phyloP scores from a whole-genome alignment of 2,329 filamentous ascomycete species.

The Gnomoniopsis smithogilvyi region DNA sequence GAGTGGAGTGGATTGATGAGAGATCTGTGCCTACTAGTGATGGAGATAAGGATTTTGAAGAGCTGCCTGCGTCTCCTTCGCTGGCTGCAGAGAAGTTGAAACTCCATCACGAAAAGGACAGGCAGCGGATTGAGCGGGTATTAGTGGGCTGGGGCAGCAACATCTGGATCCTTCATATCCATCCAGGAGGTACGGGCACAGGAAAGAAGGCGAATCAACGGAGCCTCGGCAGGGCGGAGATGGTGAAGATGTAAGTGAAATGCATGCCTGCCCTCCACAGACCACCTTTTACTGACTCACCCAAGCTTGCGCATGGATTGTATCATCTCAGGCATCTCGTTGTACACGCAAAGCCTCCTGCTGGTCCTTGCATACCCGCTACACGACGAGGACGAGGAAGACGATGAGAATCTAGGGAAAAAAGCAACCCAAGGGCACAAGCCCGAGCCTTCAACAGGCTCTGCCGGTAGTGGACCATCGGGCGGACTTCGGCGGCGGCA shows the following conservation, averaged over 20 bases:
- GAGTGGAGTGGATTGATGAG: conserved; percentile 91
- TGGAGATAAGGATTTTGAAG: conserved; percentile 34
- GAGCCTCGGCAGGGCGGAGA: conserved; percentile 77
- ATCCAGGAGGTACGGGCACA: conserved; percentile 66
- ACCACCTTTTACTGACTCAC: conserved; percentile 25
- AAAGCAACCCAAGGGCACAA: conserved; percentile 36
- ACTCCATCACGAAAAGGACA: conserved; percentile 45
- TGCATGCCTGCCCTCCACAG: background rate
- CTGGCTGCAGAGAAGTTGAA: conserved; percentile 45
- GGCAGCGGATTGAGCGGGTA: conserved; percentile 66
- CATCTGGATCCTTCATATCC: conserved; percentile 92
- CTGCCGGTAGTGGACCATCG: conserved; percentile 54
- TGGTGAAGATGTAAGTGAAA: conserved; percentile 78
- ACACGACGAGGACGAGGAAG: conserved; percentile 65
- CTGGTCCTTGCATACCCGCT: conserved; percentile 89
- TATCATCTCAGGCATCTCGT: conserved; percentile 92
- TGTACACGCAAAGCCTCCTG: conserved; percentile 90
- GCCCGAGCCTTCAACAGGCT: conserved; percentile 41
- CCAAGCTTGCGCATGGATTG: conserved; percentile 87
- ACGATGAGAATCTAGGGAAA: conserved; percentile 36
- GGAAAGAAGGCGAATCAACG: conserved; percentile 68
- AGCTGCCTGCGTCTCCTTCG: conserved; percentile 34
- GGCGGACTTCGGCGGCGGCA: conserved; percentile 68
- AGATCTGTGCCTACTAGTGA: conserved; percentile 73
- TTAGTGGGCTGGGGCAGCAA: conserved; percentile 95